A percentile compares a stretch with the other conserved stretches of the same genome.
phyloP scores from a whole-genome alignment of 768 basidiomycete genomes.

The Postia placenta region DNA sequence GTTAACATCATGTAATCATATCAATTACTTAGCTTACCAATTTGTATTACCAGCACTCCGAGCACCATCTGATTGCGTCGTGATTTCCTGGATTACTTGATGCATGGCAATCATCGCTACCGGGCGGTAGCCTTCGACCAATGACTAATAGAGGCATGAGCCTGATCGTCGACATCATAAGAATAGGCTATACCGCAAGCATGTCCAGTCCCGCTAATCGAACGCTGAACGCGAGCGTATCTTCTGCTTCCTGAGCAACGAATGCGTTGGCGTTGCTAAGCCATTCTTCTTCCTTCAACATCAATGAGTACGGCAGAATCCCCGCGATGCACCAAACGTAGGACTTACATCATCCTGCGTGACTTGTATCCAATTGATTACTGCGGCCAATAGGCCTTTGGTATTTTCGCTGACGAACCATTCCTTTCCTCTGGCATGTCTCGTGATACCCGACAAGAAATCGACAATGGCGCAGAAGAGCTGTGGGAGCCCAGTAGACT shows the following conservation, averaged over 20 bases:
- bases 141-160: background rate
- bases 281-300: conserved; percentile 82
- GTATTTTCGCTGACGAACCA: conserved; percentile 57
- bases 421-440: conserved; percentile 57
- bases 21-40: conserved; percentile 44
- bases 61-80: conserved; percentile 48
- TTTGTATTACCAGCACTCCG: conserved; percentile 49
- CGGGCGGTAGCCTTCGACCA: background rate
- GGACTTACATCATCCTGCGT: conserved; percentile 77
- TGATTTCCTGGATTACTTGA: conserved; percentile 45
- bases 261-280: conserved; percentile 85
- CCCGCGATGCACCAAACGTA: background rate
- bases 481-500: conserved; percentile 67
- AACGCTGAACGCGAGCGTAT: conserved; percentile 74
- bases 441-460: conserved; percentile 60
- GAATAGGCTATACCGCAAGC: conserved; percentile 45
- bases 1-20: background rate
- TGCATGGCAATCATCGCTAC: background rate
- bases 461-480: conserved; percentile 78
- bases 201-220: conserved; percentile 84
- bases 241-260: conserved; percentile 92
- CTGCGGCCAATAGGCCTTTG: conserved; percentile 40
- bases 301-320: background rate
- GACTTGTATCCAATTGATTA: conserved; percentile 79
- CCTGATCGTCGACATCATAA: conserved; percentile 34